Percentiles rank a stretch among this genome's conserved stretches.
Conservation (phyloP, 1,284 basidiomycete species). For the Puccinia novopanici region DNA sequence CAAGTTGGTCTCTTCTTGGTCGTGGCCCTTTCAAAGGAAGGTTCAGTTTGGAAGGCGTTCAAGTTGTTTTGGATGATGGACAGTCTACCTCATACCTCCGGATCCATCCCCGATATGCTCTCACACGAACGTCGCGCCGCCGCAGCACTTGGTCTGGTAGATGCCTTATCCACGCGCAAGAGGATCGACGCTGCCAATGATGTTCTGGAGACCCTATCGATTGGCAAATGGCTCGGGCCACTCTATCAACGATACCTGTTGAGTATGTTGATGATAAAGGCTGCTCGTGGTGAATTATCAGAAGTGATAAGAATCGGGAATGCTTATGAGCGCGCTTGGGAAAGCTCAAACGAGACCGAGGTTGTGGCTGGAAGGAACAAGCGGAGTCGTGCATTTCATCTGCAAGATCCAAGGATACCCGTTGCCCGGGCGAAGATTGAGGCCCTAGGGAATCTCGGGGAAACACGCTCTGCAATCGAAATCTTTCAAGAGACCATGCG, state of each 20-base stretch:
- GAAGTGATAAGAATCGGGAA: constrained; percentile 16
- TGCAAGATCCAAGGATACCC: constrained; percentile 28
- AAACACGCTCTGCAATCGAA: constrained; percentile 29
- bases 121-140: constrained; percentile 11
- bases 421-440: constrained; percentile 45
- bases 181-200: constrained; percentile 32
- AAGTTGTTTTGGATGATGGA: constrained; percentile 42
- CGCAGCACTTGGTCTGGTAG: constrained; percentile 26
- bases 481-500: constrained; percentile 35
- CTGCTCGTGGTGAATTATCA: constrained; percentile 23
- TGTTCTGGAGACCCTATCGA: constrained; percentile 15
- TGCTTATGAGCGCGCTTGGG: constrained; percentile 22
- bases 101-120: neutral
- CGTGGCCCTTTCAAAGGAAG: constrained; percentile 44
- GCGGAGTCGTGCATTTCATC: constrained; percentile 25
- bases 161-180: constrained; percentile 36
- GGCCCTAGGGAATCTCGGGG: constrained; percentile 27
- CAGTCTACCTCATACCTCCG: neutral
- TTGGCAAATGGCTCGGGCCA: constrained; percentile 24
- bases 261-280: constrained; percentile 33
- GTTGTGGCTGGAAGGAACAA: constrained; percentile 23
- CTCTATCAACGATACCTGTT: constrained; percentile 38
- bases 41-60: constrained; percentile 35
- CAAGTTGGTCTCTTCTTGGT: constrained; percentile 24
- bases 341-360: neutral